These are phyloP conservation scores for Urostyla sp. DNA, from an alignment of 73 alveolate species.

Conservation along the genomic window DNA sequence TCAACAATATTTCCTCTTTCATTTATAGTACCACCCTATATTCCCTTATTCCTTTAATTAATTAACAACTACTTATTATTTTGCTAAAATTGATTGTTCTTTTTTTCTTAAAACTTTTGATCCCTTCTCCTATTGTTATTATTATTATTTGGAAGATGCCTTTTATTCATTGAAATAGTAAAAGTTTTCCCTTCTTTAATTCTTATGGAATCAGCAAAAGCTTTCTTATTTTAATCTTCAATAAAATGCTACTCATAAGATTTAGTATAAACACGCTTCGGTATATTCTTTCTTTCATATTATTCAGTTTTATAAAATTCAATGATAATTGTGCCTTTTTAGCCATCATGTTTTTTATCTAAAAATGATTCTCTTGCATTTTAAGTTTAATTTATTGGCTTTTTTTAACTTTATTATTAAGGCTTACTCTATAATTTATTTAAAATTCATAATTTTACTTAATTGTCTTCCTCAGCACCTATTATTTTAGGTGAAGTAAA, in stretches of 20 bases:
- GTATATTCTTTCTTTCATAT: conserved; percentile 15
- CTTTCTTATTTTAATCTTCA: conserved; percentile 3
- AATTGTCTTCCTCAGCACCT: conserved; percentile 3
- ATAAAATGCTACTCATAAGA: conserved; percentile 30
- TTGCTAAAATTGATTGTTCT: neutral
- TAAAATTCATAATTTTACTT: too few relatives aligned
- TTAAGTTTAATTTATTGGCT: neutral
- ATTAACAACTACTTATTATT: neutral
- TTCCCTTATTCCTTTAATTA: neutral
- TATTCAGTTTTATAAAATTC: conserved; percentile 38
- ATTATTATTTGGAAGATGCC: too few relatives aligned
- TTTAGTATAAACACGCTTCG: neutral
- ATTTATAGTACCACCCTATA: neutral
- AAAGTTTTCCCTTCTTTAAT: conserved; percentile 24
- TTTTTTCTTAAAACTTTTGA: neutral
- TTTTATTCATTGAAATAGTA: neutral
- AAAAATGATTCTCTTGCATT: neutral
- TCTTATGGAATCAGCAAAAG: conserved; percentile 13
- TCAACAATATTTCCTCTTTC: neutral
- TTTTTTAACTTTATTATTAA: neutral
- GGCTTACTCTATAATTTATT: too few relatives aligned
- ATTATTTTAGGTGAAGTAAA: conserved; percentile 49
- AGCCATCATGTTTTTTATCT: conserved; percentile 33
- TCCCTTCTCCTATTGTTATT: neutral
- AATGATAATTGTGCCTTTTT: conserved; percentile 44